Conservation (phyloP, 768 basidiomycete genomes). For the Tulasnella sp. region DNA sequence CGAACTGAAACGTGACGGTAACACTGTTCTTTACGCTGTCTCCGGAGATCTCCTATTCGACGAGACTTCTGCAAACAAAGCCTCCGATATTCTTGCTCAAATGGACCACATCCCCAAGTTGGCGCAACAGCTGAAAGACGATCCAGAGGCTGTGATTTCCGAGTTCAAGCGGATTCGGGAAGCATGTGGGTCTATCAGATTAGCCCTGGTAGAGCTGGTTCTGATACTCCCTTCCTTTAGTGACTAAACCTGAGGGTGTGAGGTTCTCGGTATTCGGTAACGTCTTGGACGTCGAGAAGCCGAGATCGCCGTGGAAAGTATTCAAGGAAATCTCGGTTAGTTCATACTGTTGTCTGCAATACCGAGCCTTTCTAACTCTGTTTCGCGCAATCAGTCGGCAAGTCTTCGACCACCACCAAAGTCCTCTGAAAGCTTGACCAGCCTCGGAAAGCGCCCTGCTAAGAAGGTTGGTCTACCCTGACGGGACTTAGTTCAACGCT, state of each 20-base stretch:
- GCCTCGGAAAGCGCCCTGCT: constrained; percentile 58
- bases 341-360: not conserved
- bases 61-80: constrained; percentile 56
- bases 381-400: not conserved
- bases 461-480: constrained; percentile 41
- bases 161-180: constrained; percentile 66
- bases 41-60: constrained; percentile 55
- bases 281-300: constrained; percentile 53
- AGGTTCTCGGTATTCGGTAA: constrained; percentile 90
- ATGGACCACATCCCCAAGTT: constrained; percentile 71
- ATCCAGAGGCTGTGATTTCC: constrained; percentile 57
- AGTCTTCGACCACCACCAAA: constrained; percentile 53
- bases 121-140: constrained; percentile 54
- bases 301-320: constrained; percentile 61
- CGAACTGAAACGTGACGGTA: constrained; percentile 82
- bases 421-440: constrained; percentile 56
- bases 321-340: constrained; percentile 56
- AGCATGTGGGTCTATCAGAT: constrained; percentile 37
- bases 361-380: not conserved
- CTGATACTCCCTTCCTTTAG: constrained; percentile 30
- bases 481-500: not conserved
- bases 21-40: constrained; percentile 61
- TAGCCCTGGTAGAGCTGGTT: not conserved
- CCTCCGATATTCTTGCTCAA: constrained; percentile 57
- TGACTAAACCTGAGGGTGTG: constrained; percentile 69